Evolutionary conservation across 2,329 filamentous ascomycete genomes (phyloP).

Genomic region (Diaporthe ampelina): DNA sequence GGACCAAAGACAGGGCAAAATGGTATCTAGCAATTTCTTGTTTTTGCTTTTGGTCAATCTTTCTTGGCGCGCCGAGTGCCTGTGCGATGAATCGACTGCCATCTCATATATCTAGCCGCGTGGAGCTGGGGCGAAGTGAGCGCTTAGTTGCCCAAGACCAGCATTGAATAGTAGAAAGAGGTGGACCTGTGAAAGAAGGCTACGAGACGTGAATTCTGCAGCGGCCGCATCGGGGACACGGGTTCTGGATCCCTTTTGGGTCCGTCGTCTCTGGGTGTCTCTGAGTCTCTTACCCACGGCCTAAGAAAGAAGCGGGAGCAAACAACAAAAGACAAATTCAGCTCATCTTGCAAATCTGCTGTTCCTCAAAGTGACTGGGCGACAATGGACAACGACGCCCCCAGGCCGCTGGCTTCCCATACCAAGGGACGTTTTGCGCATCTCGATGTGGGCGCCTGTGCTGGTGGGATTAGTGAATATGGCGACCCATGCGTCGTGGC

Average conservation of each 20-base stretch:
- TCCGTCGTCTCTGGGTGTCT: background rate
- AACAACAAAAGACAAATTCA: conserved; percentile 5
- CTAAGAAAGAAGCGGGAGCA: background rate
- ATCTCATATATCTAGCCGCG: background rate
- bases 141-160: background rate
- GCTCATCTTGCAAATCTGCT: conserved; percentile 9
- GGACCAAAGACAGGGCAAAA: conserved; percentile 39
- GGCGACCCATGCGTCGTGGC: background rate
- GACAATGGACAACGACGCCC: background rate
- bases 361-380: background rate
- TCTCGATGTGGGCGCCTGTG: background rate
- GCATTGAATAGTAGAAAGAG: background rate
- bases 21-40: conserved; percentile 37
- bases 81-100: conserved; percentile 16
- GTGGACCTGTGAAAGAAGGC: background rate
- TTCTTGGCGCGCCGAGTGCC: conserved; percentile 5
- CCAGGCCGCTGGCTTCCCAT: background rate
- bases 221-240: background rate
- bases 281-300: background rate
- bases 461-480: background rate
- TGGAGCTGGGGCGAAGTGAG: background rate
- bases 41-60: conserved; percentile 12
- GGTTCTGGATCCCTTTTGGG: background rate
- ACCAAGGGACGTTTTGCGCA: background rate
- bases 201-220: background rate